Evolutionary conservation across 345 rosid genomes (phyloP).

Genomic region (Ricinus communis): DNA sequence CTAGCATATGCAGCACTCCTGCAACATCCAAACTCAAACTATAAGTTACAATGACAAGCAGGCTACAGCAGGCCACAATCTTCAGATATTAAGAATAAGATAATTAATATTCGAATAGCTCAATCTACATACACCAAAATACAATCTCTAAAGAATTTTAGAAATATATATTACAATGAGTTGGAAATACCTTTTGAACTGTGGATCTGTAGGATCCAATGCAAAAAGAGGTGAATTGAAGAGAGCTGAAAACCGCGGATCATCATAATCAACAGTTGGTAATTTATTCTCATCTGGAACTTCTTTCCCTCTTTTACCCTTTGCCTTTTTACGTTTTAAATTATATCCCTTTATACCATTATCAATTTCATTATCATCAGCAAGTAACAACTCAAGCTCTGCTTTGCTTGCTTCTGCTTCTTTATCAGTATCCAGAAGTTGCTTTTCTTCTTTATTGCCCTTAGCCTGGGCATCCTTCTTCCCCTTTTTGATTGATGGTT

Average conservation of each 20-base stretch:
- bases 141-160: not conserved
- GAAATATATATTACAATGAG: not conserved
- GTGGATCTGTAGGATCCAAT: conserved; percentile 95
- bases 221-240: conserved; percentile 61
- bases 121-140: not conserved
- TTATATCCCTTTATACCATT: conserved; percentile 76
- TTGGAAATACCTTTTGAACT: conserved; percentile 69
- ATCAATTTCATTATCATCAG: conserved; percentile 65
- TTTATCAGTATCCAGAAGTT: conserved; percentile 34
- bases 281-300: conserved; percentile 58
- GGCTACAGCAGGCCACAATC: not conserved
- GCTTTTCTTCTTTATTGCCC: conserved; percentile 29
- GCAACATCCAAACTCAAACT: conserved; percentile 27
- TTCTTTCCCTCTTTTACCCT: conserved; percentile 56
- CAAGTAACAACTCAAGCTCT: conserved; percentile 79
- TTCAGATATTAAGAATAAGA: not conserved
- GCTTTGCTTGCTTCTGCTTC: conserved; percentile 63
- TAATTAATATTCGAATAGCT: not conserved
- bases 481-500: conserved; percentile 48
- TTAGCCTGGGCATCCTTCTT: conserved; percentile 30
- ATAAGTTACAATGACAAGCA: conserved; percentile 10
- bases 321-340: conserved; percentile 54
- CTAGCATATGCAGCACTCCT: conserved; percentile 89
- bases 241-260: conserved; percentile 69
- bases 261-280: conserved; percentile 55